A percentile compares a stretch with the other conserved stretches of the same genome.
These are phyloP conservation scores for Russula virescens DNA, from an alignment of 768 basidiomycete genomes.

Conservation along the genomic window DNA sequence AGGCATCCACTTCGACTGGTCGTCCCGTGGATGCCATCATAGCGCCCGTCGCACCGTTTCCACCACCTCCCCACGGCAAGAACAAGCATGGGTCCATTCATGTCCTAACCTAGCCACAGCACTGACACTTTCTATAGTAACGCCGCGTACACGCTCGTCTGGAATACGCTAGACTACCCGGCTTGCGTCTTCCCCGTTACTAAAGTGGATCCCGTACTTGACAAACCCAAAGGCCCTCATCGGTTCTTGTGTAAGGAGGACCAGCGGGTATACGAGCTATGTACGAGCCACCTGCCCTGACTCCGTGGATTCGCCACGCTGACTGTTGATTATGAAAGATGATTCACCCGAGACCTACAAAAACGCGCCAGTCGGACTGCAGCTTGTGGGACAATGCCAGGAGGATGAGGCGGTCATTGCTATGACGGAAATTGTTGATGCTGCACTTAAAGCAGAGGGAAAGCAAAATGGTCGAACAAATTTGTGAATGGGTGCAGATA, in stretches of 20 bases:
- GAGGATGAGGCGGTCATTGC: slow-evolving; percentile 51
- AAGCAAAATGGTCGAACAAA: not conserved
- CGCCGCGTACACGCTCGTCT: slow-evolving; percentile 42
- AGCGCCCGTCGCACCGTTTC: slow-evolving; percentile 38
- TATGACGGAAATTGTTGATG: slow-evolving; percentile 42
- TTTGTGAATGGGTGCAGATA: not conserved
- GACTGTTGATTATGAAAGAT: slow-evolving; percentile 5
- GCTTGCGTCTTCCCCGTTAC: slow-evolving; percentile 45
- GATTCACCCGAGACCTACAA: slow-evolving; percentile 33
- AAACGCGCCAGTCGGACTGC: slow-evolving; percentile 43
- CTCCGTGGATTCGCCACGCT: not conserved
- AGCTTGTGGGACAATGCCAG: slow-evolving; percentile 41
- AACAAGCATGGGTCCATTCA: slow-evolving; percentile 33
- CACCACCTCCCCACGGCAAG: slow-evolving; percentile 42
- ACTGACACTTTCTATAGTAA: slow-evolving; percentile 28
- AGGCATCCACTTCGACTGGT: slow-evolving; percentile 39
- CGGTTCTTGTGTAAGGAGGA: slow-evolving; percentile 42
- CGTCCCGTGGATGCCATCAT: slow-evolving; percentile 51
- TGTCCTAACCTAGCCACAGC: not conserved
- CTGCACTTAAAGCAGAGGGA: slow-evolving; percentile 30
- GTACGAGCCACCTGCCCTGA: slow-evolving; percentile 31
- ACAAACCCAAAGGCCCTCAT: slow-evolving; percentile 33
- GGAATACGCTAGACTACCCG: slow-evolving; percentile 45
- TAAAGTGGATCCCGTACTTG: slow-evolving; percentile 38
- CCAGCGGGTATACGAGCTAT: slow-evolving; percentile 39